phyloP scores from a whole-genome alignment of 2,329 filamentous ascomycete species.

The Colletotrichum tofieldiae region DNA sequence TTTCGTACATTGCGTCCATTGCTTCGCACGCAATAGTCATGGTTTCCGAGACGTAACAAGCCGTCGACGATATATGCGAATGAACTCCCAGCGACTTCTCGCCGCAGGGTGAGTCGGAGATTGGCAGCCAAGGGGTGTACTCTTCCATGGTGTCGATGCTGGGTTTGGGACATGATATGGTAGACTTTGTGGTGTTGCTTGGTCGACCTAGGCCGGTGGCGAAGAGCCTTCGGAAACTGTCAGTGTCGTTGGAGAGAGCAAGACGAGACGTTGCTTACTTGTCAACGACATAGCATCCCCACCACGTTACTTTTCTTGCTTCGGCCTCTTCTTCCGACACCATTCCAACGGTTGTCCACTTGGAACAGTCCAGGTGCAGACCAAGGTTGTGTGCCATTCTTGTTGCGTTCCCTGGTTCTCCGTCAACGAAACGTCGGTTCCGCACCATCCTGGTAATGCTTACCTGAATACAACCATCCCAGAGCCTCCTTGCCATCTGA shows the following conservation, averaged over 20 bases:
- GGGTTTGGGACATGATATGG: slow-evolving; percentile 45
- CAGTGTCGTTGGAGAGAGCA: background rate
- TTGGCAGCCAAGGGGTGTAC: slow-evolving; percentile 44
- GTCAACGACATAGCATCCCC: slow-evolving; percentile 47
- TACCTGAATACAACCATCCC: slow-evolving; percentile 46
- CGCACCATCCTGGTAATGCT: background rate
- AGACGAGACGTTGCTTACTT: slow-evolving; percentile 37
- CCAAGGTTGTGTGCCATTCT: slow-evolving; percentile 49
- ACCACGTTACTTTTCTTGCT: slow-evolving; percentile 46
- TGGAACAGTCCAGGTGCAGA: slow-evolving; percentile 45
- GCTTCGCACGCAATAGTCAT: slow-evolving; percentile 44
- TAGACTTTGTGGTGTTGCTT: slow-evolving; percentile 41
- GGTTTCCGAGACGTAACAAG: slow-evolving; percentile 43
- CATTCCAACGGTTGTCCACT: slow-evolving; percentile 33
- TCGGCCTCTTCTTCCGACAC: slow-evolving; percentile 44
- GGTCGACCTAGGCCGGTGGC: slow-evolving; percentile 43
- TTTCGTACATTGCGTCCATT: slow-evolving; percentile 42
- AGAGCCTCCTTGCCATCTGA: slow-evolving; percentile 46
- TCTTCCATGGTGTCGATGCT: slow-evolving; percentile 37
- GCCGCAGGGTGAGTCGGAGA: fast-evolving
- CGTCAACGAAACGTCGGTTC: background rate
- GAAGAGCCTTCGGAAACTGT: slow-evolving; percentile 41
- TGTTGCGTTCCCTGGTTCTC: slow-evolving; percentile 44
- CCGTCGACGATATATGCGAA: slow-evolving; percentile 38
- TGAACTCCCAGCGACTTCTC: slow-evolving; percentile 26